Evolutionary conservation across 371 early-diverging fungal species (phyloP).

Genomic region (Mucor saturninus): DNA sequence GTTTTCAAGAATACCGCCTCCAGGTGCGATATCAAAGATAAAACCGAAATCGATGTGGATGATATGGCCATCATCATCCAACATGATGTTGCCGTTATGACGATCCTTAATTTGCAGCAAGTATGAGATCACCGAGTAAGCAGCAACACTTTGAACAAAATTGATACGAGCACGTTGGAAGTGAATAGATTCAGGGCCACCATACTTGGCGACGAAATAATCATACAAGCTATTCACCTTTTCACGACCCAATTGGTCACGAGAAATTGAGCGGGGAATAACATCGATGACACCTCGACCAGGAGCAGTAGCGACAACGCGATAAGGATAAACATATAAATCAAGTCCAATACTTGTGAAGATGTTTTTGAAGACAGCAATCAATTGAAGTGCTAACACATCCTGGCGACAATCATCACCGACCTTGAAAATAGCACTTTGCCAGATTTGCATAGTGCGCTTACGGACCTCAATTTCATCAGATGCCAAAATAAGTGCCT

Average conservation of each 20-base stretch:
- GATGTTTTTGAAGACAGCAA: constrained; percentile 97
- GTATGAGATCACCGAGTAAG: constrained; percentile 97
- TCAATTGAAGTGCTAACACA: constrained; percentile 97
- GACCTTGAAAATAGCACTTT: constrained; percentile 98
- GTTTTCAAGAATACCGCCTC: constrained; percentile 98
- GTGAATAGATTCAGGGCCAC: constrained; percentile 87
- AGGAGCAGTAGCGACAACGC: constrained; percentile 97
- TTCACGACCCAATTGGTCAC: constrained; percentile 98
- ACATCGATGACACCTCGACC: constrained; percentile 99
- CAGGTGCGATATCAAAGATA: constrained; percentile 98
- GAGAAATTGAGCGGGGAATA: constrained; percentile 97
- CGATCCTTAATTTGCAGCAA: constrained; percentile 98
- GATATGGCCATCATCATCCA: constrained; percentile 96
- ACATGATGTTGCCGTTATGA: constrained; percentile 99
- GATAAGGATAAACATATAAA: constrained; percentile 97
- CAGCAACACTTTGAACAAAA: constrained; percentile 97
- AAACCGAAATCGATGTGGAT: constrained; percentile 99
- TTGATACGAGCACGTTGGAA: constrained; percentile 93
- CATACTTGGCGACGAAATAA: constrained; percentile 95
- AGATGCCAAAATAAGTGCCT: constrained; percentile 50
- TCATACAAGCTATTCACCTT: constrained; percentile 97
- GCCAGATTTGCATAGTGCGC: constrained; percentile 59
- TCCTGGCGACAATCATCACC: constrained; percentile 99
- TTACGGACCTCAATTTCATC: constrained; percentile 39
- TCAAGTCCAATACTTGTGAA: constrained; percentile 92